Conservation (phyloP, 2,329 filamentous ascomycete species). For the Aspergillus pseudotamarii region DNA sequence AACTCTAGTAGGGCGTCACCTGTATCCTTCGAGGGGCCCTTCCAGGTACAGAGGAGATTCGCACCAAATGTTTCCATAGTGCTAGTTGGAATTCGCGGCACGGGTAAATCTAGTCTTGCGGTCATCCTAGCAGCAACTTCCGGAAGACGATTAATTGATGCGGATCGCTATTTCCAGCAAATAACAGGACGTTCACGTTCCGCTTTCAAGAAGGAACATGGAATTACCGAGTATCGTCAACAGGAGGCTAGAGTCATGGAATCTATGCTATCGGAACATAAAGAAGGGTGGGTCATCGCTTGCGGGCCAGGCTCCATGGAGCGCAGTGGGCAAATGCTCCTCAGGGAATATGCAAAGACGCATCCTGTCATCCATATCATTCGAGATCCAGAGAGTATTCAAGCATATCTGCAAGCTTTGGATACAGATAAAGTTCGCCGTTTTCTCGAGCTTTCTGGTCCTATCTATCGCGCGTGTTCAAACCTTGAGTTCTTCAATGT, state of each 20-base stretch:
- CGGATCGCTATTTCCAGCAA: constrained; percentile 69
- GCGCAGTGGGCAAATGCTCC: constrained; percentile 60
- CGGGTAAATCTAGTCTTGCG: constrained; percentile 74
- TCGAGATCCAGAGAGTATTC: constrained; percentile 66
- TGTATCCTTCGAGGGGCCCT: constrained; percentile 26
- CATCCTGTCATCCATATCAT: constrained; percentile 73
- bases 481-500: constrained; percentile 79
- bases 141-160: constrained; percentile 68
- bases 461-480: constrained; percentile 66
- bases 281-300: constrained; percentile 67
- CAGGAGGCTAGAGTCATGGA: constrained; percentile 66
- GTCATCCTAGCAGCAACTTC: constrained; percentile 74
- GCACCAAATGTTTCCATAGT: constrained; percentile 69
- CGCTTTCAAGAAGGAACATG: constrained; percentile 65
- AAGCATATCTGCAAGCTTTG: constrained; percentile 62
- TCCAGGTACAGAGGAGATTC: constrained; percentile 47
- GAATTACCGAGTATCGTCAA: constrained; percentile 63
- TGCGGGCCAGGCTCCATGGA: constrained; percentile 72
- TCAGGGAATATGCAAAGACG: constrained; percentile 64
- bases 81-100: constrained; percentile 71
- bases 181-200: constrained; percentile 63
- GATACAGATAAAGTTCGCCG: constrained; percentile 60
- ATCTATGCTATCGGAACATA: constrained; percentile 61
- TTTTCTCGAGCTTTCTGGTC: constrained; percentile 54
- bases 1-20: constrained; percentile 35